Percentiles rank a stretch among this genome's conserved stretches.
Evolutionary conservation across 192 early-diverging fungal species (phyloP).

Genomic region (Phycomyces blakesleeanus): DNA sequence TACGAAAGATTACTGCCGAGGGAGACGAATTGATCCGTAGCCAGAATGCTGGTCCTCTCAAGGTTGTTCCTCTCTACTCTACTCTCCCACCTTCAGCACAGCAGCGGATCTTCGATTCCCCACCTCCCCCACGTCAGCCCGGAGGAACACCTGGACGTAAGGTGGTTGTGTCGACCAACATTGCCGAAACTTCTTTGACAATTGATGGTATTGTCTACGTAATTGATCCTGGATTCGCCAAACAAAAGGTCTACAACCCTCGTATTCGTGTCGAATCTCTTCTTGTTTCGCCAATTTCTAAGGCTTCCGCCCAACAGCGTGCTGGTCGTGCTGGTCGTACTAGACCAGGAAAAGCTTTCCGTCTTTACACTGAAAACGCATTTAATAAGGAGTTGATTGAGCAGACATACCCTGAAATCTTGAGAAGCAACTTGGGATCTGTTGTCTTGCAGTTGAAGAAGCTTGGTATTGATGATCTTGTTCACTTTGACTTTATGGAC

Average conservation of each 20-base stretch:
- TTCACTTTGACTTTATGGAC: constrained; percentile 99
- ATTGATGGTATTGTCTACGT: constrained; percentile 99
- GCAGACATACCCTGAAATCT: constrained; percentile 98
- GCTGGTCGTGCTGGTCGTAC: constrained; percentile 99
- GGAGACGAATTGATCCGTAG: constrained; percentile 65
- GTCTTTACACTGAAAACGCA: constrained; percentile 96
- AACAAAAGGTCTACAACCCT: constrained; percentile 99
- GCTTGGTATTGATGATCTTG: constrained; percentile 93
- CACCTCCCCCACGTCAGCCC: constrained; percentile 72
- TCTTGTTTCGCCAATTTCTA: constrained; percentile 91
- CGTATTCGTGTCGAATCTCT: constrained; percentile 94
- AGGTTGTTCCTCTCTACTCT: constrained; percentile 88
- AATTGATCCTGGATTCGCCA: constrained; percentile 98
- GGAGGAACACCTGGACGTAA: constrained; percentile 93
- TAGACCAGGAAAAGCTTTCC: constrained; percentile 93
- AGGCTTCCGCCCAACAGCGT: constrained; percentile 94
- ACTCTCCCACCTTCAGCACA: constrained; percentile 87
- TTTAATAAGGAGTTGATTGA: constrained; percentile 92
- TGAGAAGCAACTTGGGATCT: constrained; percentile 93
- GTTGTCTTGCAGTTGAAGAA: constrained; percentile 97
- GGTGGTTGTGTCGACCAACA: constrained; percentile 93
- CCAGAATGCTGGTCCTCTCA: constrained; percentile 71
- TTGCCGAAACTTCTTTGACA: constrained; percentile 97
- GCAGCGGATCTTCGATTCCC: constrained; percentile 88
- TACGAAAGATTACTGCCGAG: constrained; percentile 74